phyloP scores from a whole-genome alignment of 2,329 filamentous ascomycete species.

The Exophiala viscosa region DNA sequence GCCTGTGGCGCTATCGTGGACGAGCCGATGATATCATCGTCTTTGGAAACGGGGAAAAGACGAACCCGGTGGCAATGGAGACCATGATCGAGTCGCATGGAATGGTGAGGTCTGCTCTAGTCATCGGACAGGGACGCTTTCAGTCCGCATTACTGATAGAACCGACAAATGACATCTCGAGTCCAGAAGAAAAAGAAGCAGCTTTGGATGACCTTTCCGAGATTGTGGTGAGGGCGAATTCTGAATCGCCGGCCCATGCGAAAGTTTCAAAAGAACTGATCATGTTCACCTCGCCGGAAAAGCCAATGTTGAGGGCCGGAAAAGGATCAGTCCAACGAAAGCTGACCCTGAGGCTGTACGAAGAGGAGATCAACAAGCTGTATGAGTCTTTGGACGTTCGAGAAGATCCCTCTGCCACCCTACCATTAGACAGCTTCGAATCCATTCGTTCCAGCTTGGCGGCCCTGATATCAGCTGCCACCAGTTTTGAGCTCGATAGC shows the following conservation, averaged over 20 bases:
- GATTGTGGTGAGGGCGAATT: slow-evolving; percentile 31
- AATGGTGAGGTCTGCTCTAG: not conserved
- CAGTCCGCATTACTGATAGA: not conserved
- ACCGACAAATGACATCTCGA: not conserved
- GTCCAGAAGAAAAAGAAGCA: not conserved
- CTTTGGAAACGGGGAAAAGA: not conserved
- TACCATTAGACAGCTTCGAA: not conserved
- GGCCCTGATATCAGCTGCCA: not conserved
- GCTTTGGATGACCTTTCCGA: too few species aligned
- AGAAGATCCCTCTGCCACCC: not conserved
- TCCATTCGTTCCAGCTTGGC: not conserved
- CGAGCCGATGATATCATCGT: not conserved
- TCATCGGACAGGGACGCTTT: not conserved
- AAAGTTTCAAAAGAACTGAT: slow-evolving; percentile 31
- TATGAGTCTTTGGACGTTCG: slow-evolving; percentile 25
- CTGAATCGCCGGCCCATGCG: slow-evolving; percentile 30
- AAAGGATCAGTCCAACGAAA: slow-evolving; percentile 39
- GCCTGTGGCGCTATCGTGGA: not conserved
- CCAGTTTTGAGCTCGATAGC: not conserved
- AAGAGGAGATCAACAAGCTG: slow-evolving; percentile 33
- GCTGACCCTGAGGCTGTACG: slow-evolving; percentile 13
- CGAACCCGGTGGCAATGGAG: not conserved
- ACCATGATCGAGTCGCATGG: not conserved
- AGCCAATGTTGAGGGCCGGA: slow-evolving; percentile 34
- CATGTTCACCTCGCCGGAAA: slow-evolving; percentile 30